Evolutionary conservation across 495 filamentous ascomycete genomes (phyloP), one percentile per base, ranked within the genome.

Genomic region (Penicillium antarcticum): DNA sequence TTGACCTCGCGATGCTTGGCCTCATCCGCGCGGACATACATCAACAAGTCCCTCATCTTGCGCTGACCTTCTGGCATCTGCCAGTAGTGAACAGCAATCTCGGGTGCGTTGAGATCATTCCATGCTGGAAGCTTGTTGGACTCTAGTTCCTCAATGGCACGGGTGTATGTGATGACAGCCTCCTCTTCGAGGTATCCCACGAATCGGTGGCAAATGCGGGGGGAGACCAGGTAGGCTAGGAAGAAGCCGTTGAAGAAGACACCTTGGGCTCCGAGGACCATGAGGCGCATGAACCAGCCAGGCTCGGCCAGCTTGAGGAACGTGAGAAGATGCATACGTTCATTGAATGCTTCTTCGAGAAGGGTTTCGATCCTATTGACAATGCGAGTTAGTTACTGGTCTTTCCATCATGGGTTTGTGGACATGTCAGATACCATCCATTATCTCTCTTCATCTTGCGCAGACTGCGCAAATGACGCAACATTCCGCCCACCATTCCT

Each of bases 1-100:
- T 98, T 98, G 49, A 97, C 95, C 68, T 97, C 95, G 14, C 94
- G 78, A 65, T 98, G 94, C 68, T 92, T 94, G n/a, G 91, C 88
- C 71, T 98, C 94, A 62, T 98, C 94, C 0, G 91, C 91, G 5
- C 95, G 82, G 51, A 98, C 84, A 57, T 97, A 96, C 32, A 89
- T 66, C 58, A 98, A 72, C 41, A 97, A 71, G 65, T 97, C 90
- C 51, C 75, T 80, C 87, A 98, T 96, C 7, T 83, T 87, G 19
- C 87, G 79, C 47, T 85, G 78, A 2, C 81, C 86, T 65, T 95
- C 89, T 1, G 91, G 89, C 86, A 98, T 95, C 21, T 87, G 80
- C 88, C 91, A 98, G 70, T 98, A 98, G 35, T 77, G 71, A 14
- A 96, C 73, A 0, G 94, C 95, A 49, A 98, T 88, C 48, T 95